Evolutionary conservation across 495 filamentous ascomycete genomes (phyloP).

Genomic region (Cairneyella variabilis): DNA sequence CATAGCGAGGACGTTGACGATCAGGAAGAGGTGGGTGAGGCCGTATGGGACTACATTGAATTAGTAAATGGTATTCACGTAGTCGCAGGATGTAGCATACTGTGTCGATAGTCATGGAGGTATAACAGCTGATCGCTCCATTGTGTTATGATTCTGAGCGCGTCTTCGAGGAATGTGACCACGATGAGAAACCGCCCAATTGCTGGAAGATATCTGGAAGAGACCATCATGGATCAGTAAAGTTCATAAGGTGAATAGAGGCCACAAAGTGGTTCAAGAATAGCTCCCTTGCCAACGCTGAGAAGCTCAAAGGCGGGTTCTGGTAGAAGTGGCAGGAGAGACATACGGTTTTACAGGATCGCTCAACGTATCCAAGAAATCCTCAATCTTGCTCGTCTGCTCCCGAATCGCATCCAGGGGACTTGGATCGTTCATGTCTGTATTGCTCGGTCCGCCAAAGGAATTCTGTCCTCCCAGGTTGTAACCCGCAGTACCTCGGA

Average conservation of each 20-base stretch:
- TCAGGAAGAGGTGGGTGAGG: slow-evolving; percentile 89
- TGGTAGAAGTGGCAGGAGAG: neutral
- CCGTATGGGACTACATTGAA: slow-evolving; percentile 71
- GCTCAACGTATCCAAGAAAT: slow-evolving; percentile 80
- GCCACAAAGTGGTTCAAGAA: no score
- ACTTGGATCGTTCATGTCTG: slow-evolving; percentile 69
- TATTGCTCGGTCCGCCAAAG: slow-evolving; percentile 63
- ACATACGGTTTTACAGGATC: slow-evolving; percentile 95
- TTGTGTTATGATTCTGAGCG: slow-evolving; percentile 93
- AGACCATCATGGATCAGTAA: no score
- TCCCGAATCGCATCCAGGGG: slow-evolving; percentile 87
- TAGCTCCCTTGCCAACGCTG: no score
- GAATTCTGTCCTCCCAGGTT: slow-evolving; percentile 76
- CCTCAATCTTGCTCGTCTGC: slow-evolving; percentile 98
- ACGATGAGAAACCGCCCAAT: slow-evolving; percentile 97
- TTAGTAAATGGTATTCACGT: no score
- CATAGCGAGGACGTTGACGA: slow-evolving; percentile 90
- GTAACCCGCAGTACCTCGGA: slow-evolving; percentile 93
- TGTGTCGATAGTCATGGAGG: slow-evolving; percentile 87
- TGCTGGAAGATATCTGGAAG: slow-evolving; percentile 80
- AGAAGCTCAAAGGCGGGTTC: no score
- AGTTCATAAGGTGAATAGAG: no score
- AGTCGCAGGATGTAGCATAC: slow-evolving; percentile 55
- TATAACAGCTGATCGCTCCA: slow-evolving; percentile 95
- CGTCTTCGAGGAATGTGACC: slow-evolving; percentile 97